phyloP scores from a whole-genome alignment of 441 rosid genomes.

The Populus hybrid region DNA sequence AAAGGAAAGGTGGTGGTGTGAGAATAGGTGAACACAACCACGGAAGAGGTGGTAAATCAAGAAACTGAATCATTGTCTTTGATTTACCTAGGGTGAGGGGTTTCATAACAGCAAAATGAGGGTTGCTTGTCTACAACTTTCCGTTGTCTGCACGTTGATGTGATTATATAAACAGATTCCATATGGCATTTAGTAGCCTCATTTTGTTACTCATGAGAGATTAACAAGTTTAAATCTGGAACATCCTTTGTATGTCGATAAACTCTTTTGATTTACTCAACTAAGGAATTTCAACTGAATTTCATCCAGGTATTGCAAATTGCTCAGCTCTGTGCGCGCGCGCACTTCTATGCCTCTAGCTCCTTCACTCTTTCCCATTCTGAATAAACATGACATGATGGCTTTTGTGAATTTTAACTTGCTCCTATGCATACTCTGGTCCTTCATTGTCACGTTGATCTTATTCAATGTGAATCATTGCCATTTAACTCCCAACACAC shows the following conservation, averaged over 20 bases:
- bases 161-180: background rate
- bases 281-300: too few species aligned
- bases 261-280: background rate
- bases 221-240: background rate
- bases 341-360: background rate
- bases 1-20: slow-evolving; percentile 18
- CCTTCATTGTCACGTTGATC: background rate
- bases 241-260: background rate
- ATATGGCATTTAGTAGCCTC: background rate
- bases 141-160: background rate
- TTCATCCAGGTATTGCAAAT: too few species aligned
- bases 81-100: background rate
- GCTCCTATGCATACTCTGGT: background rate
- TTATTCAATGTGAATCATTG: background rate
- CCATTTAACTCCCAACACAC: background rate
- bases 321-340: too few species aligned
- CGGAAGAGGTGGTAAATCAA: slow-evolving; percentile 54
- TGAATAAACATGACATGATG: background rate
- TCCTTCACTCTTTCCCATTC: background rate
- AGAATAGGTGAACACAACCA: slow-evolving; percentile 6
- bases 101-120: background rate
- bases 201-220: background rate
- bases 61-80: slow-evolving; percentile 23
- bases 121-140: background rate
- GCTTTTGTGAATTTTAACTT: background rate